These are phyloP conservation scores for Magnolia changhungtana DNA, from an alignment of 164 flowering plant species.

Conservation along the genomic window DNA sequence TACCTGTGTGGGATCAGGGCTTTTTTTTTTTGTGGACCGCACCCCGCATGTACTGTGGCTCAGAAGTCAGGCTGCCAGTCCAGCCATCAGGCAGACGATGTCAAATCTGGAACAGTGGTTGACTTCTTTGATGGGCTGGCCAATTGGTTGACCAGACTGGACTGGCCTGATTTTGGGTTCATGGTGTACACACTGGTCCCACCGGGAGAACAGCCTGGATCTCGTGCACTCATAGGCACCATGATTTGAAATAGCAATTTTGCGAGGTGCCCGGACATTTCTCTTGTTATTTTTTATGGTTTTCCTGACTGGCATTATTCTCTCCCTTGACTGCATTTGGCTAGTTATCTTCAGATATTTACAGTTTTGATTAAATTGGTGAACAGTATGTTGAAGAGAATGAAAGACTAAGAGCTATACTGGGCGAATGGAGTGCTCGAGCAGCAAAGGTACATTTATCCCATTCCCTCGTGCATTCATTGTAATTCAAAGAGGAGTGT, in stretches of 20 bases:
- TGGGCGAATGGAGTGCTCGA: conserved; percentile 94
- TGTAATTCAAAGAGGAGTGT: too few species aligned
- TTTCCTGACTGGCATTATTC: background rate
- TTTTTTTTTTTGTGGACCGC: background rate
- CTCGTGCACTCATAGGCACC: too few species aligned
- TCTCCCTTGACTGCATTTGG: background rate
- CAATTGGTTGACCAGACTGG: background rate
- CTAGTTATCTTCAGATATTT: background rate
- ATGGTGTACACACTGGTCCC: too few species aligned
- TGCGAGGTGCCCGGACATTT: too few species aligned
- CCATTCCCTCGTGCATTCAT: background rate
- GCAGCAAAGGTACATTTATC: conserved; percentile 79
- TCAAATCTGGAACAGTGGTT: too few species aligned
- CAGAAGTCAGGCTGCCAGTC: too few species aligned
- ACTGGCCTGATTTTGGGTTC: background rate
- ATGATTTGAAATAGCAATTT: too few species aligned
- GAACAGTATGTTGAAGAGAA: conserved; percentile 92
- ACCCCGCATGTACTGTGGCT: too few species aligned
- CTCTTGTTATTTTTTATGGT: background rate
- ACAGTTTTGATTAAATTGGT: conserved; percentile 3
- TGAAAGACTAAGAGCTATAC: conserved; percentile 87
- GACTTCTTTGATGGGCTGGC: background rate
- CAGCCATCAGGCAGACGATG: too few species aligned
- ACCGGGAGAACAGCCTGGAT: too few species aligned
- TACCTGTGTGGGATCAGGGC: background rate